Evolutionary conservation across 192 early-diverging fungal genomes (phyloP).

Genomic region (Backusella tarrabulga): DNA sequence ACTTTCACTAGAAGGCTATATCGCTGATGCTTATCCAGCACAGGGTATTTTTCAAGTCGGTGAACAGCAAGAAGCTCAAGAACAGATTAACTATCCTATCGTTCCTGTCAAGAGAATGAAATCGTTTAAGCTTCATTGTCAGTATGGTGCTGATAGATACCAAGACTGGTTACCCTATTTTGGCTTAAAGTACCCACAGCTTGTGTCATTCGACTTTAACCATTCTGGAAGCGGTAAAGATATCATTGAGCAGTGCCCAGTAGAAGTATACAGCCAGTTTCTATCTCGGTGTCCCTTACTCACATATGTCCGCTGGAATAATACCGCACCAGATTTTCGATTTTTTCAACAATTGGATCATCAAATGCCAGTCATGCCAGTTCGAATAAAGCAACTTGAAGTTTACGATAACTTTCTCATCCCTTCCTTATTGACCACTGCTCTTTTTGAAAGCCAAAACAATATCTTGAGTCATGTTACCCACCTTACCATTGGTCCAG

Average conservation of each 20-base stretch:
- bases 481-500: background rate
- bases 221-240: background rate
- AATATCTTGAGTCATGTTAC: background rate
- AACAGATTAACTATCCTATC: background rate
- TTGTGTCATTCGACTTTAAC: background rate
- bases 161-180: constrained; percentile 1
- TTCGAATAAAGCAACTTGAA: background rate
- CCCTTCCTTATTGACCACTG: background rate
- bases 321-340: background rate
- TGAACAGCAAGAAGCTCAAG: background rate
- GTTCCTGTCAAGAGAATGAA: background rate
- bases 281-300: background rate
- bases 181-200: background rate
- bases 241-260: background rate
- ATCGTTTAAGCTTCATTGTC: background rate
- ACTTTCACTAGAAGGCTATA: background rate
- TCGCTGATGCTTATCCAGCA: background rate
- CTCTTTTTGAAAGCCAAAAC: constrained; percentile 1
- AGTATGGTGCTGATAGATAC: background rate
- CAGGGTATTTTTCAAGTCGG: background rate
- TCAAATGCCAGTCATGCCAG: background rate
- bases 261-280: background rate
- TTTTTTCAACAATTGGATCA: background rate
- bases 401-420: background rate
- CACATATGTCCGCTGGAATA: background rate